Percentiles rank a stretch among this genome's conserved stretches.
These are phyloP conservation scores for Polyporus tsugae DNA, from an alignment of 1,284 basidiomycete species.

Conservation along the genomic window DNA sequence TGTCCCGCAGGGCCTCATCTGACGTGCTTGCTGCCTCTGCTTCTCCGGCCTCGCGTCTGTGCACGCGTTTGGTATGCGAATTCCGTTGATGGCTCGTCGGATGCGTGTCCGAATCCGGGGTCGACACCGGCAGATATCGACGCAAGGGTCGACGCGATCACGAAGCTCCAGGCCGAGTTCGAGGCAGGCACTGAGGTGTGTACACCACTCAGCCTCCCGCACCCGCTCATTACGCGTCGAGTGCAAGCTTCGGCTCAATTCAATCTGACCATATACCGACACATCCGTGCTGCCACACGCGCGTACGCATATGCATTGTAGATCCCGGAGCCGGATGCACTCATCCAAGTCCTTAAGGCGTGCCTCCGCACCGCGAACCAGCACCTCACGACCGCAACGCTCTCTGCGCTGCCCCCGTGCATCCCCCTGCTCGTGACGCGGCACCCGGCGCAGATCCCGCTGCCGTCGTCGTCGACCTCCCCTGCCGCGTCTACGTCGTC, in stretches of 20 bases:
- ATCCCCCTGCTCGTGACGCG: constrained; percentile 65
- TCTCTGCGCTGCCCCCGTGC: constrained; percentile 68
- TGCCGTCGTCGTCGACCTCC: constrained; percentile 57
- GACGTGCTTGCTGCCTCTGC: constrained; percentile 13
- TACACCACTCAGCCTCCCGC: constrained; percentile 17
- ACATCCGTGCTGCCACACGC: background rate
- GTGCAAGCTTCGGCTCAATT: background rate
- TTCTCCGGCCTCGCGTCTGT: constrained; percentile 10
- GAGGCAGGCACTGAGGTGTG: constrained; percentile 73
- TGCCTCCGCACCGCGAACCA: constrained; percentile 84
- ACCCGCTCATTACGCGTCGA: constrained; percentile 1
- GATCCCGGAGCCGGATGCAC: constrained; percentile 74
- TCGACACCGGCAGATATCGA: constrained; percentile 66
- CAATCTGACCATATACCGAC: constrained; percentile 1
- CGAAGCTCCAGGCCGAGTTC: constrained; percentile 77
- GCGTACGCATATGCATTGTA: constrained; percentile 39
- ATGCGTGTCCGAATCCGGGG: background rate
- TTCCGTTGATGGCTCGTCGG: constrained; percentile 1
- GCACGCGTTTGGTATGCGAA: constrained; percentile 18
- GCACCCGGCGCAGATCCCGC: constrained; percentile 39
- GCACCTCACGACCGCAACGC: constrained; percentile 78
- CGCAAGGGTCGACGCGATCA: constrained; percentile 79
- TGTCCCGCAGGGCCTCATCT: constrained; percentile 11
- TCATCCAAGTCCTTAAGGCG: constrained; percentile 74
- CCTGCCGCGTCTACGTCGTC: constrained; percentile 56